Conservation (phyloP, 305 asterid genomes). For the Ilex paraguariensis region DNA sequence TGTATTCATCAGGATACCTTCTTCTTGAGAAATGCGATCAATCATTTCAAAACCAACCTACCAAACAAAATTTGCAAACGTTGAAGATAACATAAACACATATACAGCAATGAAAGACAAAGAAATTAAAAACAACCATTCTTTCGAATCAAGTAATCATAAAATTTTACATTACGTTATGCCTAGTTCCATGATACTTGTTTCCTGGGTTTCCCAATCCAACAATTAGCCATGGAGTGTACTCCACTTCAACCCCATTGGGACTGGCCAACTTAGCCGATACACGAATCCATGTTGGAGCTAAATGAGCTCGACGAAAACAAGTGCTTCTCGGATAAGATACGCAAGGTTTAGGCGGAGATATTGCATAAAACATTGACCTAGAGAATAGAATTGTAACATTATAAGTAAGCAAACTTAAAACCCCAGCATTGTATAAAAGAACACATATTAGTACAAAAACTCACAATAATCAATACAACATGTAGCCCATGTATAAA, state of each 20-base stretch:
- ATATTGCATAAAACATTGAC: constrained; percentile 62
- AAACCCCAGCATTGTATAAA: too few relatives aligned
- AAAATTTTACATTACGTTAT: constrained; percentile 48
- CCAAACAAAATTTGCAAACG: constrained; percentile 1
- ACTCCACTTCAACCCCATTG: constrained; percentile 56
- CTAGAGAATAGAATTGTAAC: constrained; percentile 15
- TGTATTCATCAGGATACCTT: constrained; percentile 79
- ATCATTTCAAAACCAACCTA: constrained; percentile 97
- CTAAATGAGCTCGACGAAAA: constrained; percentile 28
- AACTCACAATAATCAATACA: too few relatives aligned
- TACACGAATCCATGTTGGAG: constrained; percentile 37
- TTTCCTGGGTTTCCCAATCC: constrained; percentile 95
- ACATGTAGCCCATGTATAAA: too few relatives aligned
- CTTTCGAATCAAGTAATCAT: too few relatives aligned
- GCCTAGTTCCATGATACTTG: constrained; percentile 87
- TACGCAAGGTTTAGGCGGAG: constrained; percentile 35
- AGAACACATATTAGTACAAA: too few relatives aligned
- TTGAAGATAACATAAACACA: constrained; percentile 2
- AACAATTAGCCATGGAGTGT: constrained; percentile 90
- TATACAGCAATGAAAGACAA: constrained; percentile 2
- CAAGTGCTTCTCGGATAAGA: constrained; percentile 38
- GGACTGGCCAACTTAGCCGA: constrained; percentile 51
- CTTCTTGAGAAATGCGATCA: constrained; percentile 64
- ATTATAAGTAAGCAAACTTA: too few relatives aligned
- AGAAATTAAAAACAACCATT: background rate